Evolutionary conservation across 768 basidiomycete species (phyloP).

Genomic region (Amanita inopinata): DNA sequence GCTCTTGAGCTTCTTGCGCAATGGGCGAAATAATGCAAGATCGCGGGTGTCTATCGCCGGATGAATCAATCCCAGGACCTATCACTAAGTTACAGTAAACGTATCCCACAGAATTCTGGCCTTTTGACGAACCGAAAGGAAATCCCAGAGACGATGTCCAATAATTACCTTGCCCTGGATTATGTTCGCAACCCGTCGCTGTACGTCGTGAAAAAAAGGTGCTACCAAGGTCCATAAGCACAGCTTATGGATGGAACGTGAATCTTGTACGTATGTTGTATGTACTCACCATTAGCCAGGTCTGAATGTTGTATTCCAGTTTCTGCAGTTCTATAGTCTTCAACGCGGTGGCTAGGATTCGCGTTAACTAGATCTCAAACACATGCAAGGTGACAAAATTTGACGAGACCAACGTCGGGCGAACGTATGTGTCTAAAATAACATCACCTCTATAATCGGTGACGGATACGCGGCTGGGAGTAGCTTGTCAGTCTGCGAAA

Average conservation of each 20-base stretch:
- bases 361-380: background rate
- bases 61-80: slow-evolving; percentile 45
- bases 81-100: background rate
- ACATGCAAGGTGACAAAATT: background rate
- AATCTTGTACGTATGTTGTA: background rate
- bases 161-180: slow-evolving; percentile 40
- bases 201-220: slow-evolving; percentile 39
- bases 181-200: slow-evolving; percentile 30
- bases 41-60: slow-evolving; percentile 45
- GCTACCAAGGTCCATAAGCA: slow-evolving; percentile 20
- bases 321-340: slow-evolving; percentile 34
- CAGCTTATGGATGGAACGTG: background rate
- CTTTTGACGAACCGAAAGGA: slow-evolving; percentile 34
- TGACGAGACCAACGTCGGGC: slow-evolving; percentile 37
- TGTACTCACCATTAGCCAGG: slow-evolving; percentile 29
- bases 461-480: slow-evolving; percentile 40
- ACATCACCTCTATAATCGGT: slow-evolving; percentile 37
- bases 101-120: background rate
- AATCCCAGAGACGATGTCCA: slow-evolving; percentile 47
- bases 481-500: slow-evolving; percentile 1
- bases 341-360: slow-evolving; percentile 31
- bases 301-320: slow-evolving; percentile 35
- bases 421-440: slow-evolving; percentile 41
- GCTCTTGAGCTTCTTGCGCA: slow-evolving; percentile 32
- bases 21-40: slow-evolving; percentile 40